A percentile compares a stretch with the other conserved stretches of the same genome.
Evolutionary conservation across 2,329 filamentous ascomycete genomes (phyloP).

Genomic region (Ceratocystis smalleyi): DNA sequence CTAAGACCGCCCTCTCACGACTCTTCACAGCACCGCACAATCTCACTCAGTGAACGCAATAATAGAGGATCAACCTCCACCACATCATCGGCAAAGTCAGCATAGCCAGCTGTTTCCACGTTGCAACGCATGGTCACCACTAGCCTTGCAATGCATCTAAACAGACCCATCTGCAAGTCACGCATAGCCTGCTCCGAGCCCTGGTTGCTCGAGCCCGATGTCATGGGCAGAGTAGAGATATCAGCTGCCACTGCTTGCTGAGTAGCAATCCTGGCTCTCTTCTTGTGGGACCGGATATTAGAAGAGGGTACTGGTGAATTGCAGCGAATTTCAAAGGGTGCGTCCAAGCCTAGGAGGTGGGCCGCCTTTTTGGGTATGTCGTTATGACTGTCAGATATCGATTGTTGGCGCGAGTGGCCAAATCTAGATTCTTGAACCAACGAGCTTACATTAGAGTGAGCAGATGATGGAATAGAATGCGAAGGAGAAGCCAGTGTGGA

Average conservation of each 20-base stretch:
- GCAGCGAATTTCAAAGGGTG: conserved; percentile 16
- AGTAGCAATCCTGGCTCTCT: not conserved
- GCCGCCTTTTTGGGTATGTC: conserved; percentile 39
- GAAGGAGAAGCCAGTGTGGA: not conserved
- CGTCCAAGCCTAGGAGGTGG: conserved; percentile 33
- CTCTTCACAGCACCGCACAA: conserved; percentile 15
- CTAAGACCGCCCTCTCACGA: not conserved
- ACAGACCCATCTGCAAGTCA: conserved; percentile 35
- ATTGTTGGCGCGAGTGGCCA: conserved; percentile 18
- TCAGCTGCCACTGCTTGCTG: not conserved
- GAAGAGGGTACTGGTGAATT: conserved; percentile 18
- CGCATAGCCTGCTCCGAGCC: conserved; percentile 27
- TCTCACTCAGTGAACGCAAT: conserved; percentile 14
- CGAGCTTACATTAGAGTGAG: conserved; percentile 15
- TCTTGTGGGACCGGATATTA: not conserved
- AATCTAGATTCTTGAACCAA: not conserved
- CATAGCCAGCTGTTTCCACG: not conserved
- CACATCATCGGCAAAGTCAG: conserved; percentile 7
- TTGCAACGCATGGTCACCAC: conserved; percentile 31
- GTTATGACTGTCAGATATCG: conserved; percentile 17
- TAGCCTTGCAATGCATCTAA: conserved; percentile 35
- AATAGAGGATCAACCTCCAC: conserved; percentile 12
- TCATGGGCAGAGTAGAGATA: not conserved
- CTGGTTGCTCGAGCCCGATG: conserved; percentile 20
- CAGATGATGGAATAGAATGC: conserved; percentile 15